Percentiles rank a stretch among this genome's conserved stretches.
Conservation (phyloP, 2,329 filamentous ascomycete genomes). For the Aspergillus tanneri region DNA sequence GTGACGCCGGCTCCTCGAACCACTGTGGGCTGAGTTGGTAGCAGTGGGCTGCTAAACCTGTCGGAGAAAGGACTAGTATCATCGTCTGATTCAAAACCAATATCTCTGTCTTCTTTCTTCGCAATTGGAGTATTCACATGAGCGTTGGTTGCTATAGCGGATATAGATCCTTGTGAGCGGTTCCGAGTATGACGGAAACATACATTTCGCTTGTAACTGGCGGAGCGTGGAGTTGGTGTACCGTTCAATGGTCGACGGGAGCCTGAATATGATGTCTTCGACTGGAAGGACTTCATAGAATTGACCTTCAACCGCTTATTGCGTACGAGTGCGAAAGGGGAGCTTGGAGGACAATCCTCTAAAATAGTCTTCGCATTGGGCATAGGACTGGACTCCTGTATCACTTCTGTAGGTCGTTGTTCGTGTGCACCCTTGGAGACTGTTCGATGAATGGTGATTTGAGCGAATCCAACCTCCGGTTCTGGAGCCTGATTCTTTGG, state of each 20-base stretch:
- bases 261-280: constrained; percentile 50
- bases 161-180: constrained; percentile 32
- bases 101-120: constrained; percentile 25
- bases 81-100: constrained; percentile 22
- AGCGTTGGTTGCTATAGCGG: constrained; percentile 20
- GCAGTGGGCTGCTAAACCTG: constrained; percentile 37
- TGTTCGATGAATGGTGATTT: constrained; percentile 65
- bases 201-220: constrained; percentile 60
- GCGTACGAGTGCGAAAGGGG: constrained; percentile 34
- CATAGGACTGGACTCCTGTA: constrained; percentile 20
- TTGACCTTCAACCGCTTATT: constrained; percentile 34
- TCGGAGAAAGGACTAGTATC: constrained; percentile 23
- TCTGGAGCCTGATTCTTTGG: constrained; percentile 55
- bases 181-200: constrained; percentile 60
- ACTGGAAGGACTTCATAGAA: constrained; percentile 42
- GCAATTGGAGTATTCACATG: constrained; percentile 22
- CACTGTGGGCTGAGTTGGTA: constrained; percentile 42
- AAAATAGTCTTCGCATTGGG: constrained; percentile 21
- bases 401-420: constrained; percentile 7
- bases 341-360: constrained; percentile 19
- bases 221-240: constrained; percentile 42
- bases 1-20: constrained; percentile 35
- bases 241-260: constrained; percentile 42
- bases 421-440: constrained; percentile 16
- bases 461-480: constrained; percentile 59